phyloP scores from a whole-genome alignment of 495 filamentous ascomycete species.

The Neurospora hispaniola region DNA sequence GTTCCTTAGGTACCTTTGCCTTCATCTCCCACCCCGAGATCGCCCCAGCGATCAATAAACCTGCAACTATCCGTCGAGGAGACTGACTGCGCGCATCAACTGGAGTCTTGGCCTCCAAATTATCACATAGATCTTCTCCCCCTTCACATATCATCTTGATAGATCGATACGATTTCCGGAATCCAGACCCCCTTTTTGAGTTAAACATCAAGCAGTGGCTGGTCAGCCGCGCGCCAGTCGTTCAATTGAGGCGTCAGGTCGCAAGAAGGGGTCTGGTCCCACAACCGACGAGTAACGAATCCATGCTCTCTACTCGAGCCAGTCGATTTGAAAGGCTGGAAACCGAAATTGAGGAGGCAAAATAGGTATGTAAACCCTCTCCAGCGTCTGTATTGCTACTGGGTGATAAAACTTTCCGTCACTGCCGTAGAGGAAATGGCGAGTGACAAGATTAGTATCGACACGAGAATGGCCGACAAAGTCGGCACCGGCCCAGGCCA shows the following conservation, averaged over 20 bases:
- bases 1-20: background rate
- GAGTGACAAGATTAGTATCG: background rate
- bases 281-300: background rate
- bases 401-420: background rate
- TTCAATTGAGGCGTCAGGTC: background rate
- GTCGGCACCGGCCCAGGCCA: background rate
- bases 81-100: background rate
- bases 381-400: background rate
- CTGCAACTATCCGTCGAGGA: background rate
- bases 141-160: background rate
- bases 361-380: background rate
- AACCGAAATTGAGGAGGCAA: background rate
- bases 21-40: background rate
- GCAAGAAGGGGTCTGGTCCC: background rate
- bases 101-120: background rate
- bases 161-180: background rate
- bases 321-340: background rate
- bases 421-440: background rate
- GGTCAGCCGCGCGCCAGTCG: background rate
- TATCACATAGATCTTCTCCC: background rate
- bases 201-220: background rate
- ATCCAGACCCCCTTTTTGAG: background rate
- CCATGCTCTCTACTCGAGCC: background rate
- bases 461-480: background rate
- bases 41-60: background rate